phyloP scores from a whole-genome alignment of 805 yeast genomes.

The Metschnikowia drakensbergensis region DNA sequence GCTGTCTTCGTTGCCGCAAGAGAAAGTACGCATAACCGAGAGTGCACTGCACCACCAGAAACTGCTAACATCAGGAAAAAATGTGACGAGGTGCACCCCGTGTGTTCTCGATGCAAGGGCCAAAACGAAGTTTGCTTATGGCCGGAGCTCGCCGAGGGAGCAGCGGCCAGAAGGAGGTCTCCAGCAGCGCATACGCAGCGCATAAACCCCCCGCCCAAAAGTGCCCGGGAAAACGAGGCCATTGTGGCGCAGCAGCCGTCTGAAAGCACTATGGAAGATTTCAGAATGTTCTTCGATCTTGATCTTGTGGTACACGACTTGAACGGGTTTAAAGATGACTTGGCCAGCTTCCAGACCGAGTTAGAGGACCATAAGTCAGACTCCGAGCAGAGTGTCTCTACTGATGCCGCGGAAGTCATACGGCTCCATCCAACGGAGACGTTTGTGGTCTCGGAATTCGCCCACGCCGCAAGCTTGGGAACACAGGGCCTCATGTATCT shows the following conservation, averaged over 20 bases:
- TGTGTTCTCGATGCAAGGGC: conserved; percentile 11
- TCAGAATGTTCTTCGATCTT: not conserved
- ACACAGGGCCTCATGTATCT: conserved; percentile 18
- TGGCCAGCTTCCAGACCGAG: conserved; percentile 14
- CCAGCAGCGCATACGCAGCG: not conserved
- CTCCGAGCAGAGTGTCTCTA: not conserved
- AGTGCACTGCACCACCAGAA: not conserved
- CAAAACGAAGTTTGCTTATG: conserved; percentile 10
- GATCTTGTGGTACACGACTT: conserved; percentile 14
- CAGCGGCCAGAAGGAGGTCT: not conserved
- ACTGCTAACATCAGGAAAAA: conserved; percentile 16
- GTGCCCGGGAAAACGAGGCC: not conserved
- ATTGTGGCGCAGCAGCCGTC: not conserved
- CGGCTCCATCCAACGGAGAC: conserved; percentile 1
- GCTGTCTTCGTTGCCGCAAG: conserved; percentile 18
- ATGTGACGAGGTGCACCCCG: conserved; percentile 18
- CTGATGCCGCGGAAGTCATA: not conserved
- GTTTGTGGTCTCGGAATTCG: conserved; percentile 7
- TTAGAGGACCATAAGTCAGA: conserved; percentile 11
- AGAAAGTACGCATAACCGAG: conserved; percentile 15
- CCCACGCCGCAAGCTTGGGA: conserved; percentile 11
- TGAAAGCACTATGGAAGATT: not conserved
- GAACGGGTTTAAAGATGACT: conserved; percentile 14
- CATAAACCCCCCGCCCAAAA: not conserved
- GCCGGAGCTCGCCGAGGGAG: conserved; percentile 5